Evolutionary conservation across 2,329 filamentous ascomycete genomes (phyloP).

Genomic region (Nannizzia gypsea): DNA sequence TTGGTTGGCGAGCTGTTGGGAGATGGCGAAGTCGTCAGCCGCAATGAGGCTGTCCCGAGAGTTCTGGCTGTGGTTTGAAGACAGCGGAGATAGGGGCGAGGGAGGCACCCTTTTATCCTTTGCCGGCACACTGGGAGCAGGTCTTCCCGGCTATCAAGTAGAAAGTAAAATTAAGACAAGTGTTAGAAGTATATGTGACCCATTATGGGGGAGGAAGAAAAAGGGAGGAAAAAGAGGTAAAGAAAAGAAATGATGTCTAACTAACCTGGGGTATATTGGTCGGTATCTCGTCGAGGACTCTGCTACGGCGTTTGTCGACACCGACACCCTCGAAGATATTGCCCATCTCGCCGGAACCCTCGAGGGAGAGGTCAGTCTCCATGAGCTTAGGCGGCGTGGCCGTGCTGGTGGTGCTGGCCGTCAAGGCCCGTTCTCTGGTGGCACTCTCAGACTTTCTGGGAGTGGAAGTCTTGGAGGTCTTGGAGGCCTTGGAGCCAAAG

Average conservation of each 20-base stretch:
- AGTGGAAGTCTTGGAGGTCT: conserved; percentile 17
- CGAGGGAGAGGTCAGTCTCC: conserved; percentile 34
- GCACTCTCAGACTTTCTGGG: conserved; percentile 14
- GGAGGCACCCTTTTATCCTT: conserved; percentile 19
- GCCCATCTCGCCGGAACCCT: conserved; percentile 35
- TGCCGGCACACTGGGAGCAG: conserved; percentile 12
- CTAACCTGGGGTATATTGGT: conserved; percentile 12
- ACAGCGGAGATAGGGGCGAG: conserved; percentile 36
- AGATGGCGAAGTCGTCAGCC: conserved; percentile 14
- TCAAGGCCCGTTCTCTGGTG: conserved; percentile 38
- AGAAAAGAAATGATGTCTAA: neutral
- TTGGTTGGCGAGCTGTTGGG: conserved; percentile 1
- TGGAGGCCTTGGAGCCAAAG: conserved; percentile 37
- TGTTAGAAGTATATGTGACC: neutral
- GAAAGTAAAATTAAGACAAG: neutral
- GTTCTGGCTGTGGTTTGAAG: conserved; percentile 42
- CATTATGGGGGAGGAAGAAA: neutral
- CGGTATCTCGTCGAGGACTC: conserved; percentile 15
- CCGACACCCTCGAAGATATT: conserved; percentile 42
- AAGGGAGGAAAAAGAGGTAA: neutral
- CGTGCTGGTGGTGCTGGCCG: conserved; percentile 41
- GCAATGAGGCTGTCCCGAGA: conserved; percentile 41
- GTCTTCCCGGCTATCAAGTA: neutral
- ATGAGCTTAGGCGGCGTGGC: conserved; percentile 41
- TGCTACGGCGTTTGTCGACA: conserved; percentile 22